Percentiles rank a stretch among this genome's conserved stretches.
Conservation (phyloP, 2,329 filamentous ascomycete genomes). For the Botrytis pseudocinerea region DNA sequence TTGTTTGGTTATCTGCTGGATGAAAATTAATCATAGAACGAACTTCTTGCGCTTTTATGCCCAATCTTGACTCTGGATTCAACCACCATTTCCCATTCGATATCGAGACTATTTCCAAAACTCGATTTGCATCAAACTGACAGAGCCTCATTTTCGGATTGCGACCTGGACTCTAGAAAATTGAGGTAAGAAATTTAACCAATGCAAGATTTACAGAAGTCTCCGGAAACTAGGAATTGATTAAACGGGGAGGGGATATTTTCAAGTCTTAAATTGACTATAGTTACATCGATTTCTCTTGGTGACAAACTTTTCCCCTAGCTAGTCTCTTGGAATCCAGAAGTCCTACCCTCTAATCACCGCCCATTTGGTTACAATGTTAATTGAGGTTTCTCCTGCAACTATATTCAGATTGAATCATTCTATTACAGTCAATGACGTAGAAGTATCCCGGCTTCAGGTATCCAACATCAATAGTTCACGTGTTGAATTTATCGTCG, state of each 20-base stretch:
- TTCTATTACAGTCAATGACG: background rate
- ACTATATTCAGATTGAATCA: fast-evolving
- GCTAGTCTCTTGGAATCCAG: too few relatives aligned
- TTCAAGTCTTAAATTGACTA: too few relatives aligned
- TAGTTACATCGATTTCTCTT: too few relatives aligned
- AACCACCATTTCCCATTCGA: background rate
- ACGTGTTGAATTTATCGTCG: background rate
- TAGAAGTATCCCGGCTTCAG: background rate
- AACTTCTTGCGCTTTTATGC: background rate
- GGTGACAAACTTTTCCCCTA: too few relatives aligned
- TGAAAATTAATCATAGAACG: background rate
- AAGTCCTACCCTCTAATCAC: too few relatives aligned
- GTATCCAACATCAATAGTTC: background rate
- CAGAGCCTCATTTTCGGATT: background rate
- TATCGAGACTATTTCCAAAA: background rate
- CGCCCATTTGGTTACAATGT: background rate
- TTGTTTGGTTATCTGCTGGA: background rate
- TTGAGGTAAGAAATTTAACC: background rate
- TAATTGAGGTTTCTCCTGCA: background rate
- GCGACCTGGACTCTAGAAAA: background rate
- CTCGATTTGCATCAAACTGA: background rate
- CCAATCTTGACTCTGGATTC: background rate
- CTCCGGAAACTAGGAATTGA: too few relatives aligned
- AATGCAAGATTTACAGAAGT: too few relatives aligned
- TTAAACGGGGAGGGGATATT: fast-evolving